A percentile compares a stretch with the other conserved stretches of the same genome.
Evolutionary conservation across 2,329 filamentous ascomycete species (phyloP).

Genomic region (Talaromyces albobiverticillius): DNA sequence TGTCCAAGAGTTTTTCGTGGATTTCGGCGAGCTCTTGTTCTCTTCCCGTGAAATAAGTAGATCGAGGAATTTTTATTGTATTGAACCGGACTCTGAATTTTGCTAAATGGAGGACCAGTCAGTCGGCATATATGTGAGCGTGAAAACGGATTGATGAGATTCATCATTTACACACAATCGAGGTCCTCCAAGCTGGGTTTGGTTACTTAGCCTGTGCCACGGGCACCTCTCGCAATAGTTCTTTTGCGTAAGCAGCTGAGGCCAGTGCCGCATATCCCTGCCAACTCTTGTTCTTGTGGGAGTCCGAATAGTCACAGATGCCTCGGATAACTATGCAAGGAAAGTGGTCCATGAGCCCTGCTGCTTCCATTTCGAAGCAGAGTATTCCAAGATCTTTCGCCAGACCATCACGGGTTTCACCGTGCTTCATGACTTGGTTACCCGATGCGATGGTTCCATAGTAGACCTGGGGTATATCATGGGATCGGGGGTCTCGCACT

Average conservation of each 20-base stretch:
- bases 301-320: slow-evolving; percentile 41
- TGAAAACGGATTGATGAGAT: no score
- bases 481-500: not conserved
- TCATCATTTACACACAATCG: not conserved
- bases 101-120: not conserved
- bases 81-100: no score
- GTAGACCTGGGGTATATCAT: slow-evolving; percentile 11
- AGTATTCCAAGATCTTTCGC: slow-evolving; percentile 16
- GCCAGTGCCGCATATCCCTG: slow-evolving; percentile 31
- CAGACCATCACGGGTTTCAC: slow-evolving; percentile 11
- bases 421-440: slow-evolving; percentile 24
- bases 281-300: slow-evolving; percentile 38
- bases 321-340: no score
- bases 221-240: slow-evolving; percentile 7
- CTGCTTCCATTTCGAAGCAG: no score
- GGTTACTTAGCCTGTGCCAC: not conserved
- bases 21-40: not conserved
- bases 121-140: no score
- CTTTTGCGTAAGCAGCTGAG: slow-evolving; percentile 27
- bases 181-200: not conserved
- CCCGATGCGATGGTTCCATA: slow-evolving; percentile 24
- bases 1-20: not conserved
- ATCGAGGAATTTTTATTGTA: no score
- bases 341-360: no score
- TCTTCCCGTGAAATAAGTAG: no score